Base-by-base conservation (phyloP, 2,329 filamentous ascomycete species). In the Colletotrichum destructivum region DNA sequence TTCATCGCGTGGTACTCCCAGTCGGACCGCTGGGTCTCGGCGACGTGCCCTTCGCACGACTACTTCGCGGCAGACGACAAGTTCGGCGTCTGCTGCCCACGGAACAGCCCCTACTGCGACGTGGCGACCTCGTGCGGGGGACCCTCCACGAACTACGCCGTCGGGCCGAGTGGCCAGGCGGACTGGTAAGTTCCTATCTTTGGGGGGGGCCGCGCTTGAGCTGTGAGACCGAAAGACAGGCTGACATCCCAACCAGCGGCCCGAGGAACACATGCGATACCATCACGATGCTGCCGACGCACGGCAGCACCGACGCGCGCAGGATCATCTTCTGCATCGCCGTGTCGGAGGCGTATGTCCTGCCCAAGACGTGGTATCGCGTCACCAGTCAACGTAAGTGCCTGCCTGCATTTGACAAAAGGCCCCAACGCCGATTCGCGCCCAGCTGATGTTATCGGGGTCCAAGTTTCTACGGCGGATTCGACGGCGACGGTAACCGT, bases 301-400 rank as follows among this genome's bases (percentile, higher is more conserved):
- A 21, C 12, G 59, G 38, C 9, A 69, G 65, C 52, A 21, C 47
- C 52, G 69, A 69, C 40, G 65, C 59, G 31, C 38, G 59, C 44
- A 44, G 64, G 13, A 69, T 69, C 44, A 49, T 68, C 9, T 68
- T 71, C 11, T 60, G 64, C 13, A 68, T 63, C 47, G 52, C 69
- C n/a, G 35, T 52, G 21, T 63, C 64, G 18, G 51, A 54, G 44
- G n/a, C 46, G 18, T 68, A 62, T 13, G 64, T 52, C 21, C 44
- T 71, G 15, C 64, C 64, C 2, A 68, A 62, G n/a, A 71, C 69
- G 6, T 68, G 64, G 57, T 68, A 71, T 13, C 64, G 69, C 5
- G 64, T 71, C 31, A 62, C 52, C 0, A 35, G 62, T 13, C 64
- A 57, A 15, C 46, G 64, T 68, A 21, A 46, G 64, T 44, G 26